Base-by-base conservation (phyloP, 164 flowering plant genomes). In the Chimonanthus praecox region DNA sequence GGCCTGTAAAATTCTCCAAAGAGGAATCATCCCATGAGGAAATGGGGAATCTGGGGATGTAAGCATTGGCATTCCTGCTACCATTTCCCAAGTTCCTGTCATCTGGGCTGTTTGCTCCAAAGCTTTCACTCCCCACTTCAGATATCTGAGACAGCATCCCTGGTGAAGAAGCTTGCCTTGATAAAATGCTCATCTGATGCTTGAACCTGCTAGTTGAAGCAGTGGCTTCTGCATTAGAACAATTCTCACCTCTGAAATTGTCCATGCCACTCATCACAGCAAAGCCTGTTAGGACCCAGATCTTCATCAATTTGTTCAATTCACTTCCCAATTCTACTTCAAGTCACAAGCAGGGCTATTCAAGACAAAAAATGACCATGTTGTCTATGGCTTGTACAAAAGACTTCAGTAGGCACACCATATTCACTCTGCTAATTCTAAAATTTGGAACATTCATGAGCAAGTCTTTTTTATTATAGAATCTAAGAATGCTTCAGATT, bases 21-120 rank as follows among this genome's bases (percentile, higher is more conserved):
- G 82, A 44, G 4, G 82, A 33, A 4, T 90, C 94, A 18, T 91
- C 90, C 94, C 97, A 90, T 48, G 90, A 80, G 67, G 79, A 77
- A 47, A 81, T 18, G 4, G 88, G 84, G 69, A 82, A 88, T n/a
- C 86, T 83, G 88, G 87, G 73, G 43, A 84, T 76, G 71, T 74
- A 87, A 58, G 64, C n/a, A 1, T 68, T 78, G 45, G 70, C 75
- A 71, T 76, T 68, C 49, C 69, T 63, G 33, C 62, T 64, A 63
- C 74, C 74, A 62, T 74, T 82, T 10, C 82, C 80, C 74, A 84
- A 80, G 60, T 75, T 80, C 33, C 68, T 82, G 70, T 47, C 78
- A 6, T 81, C 84, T 3, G 77, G 77, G 71, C 80, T 79, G 64
- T 47, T 67, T 4, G 64, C 73, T 61, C 75, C 84, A 20, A 83